Percentiles rank a stretch among this genome's conserved stretches.
Conservation (phyloP, 2,329 filamentous ascomycete species). For the Talaromyces sp. region DNA sequence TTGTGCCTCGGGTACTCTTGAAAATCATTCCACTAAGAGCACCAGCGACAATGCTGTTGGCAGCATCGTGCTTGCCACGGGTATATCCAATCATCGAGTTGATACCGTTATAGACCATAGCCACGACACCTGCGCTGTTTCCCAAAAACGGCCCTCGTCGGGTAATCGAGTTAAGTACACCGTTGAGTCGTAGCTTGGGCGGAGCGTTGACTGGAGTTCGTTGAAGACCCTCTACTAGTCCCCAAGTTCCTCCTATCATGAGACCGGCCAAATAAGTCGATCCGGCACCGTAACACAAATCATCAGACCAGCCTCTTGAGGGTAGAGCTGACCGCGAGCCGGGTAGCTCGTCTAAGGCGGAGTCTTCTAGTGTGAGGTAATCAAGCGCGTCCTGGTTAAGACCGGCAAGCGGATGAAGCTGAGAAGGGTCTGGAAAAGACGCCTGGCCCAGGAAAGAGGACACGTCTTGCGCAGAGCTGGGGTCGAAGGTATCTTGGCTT, state of each 20-base stretch:
- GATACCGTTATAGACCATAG: slow-evolving; percentile 91
- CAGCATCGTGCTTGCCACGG: slow-evolving; percentile 80
- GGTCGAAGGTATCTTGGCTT: slow-evolving; percentile 60
- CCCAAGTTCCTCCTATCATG: slow-evolving; percentile 83
- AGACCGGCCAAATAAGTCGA: slow-evolving; percentile 89
- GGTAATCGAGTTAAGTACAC: slow-evolving; percentile 89
- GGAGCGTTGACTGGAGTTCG: slow-evolving; percentile 65
- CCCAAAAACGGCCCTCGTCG: slow-evolving; percentile 89
- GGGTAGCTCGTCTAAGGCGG: slow-evolving; percentile 76
- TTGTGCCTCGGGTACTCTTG: slow-evolving; percentile 85
- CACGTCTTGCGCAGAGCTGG: slow-evolving; percentile 70
- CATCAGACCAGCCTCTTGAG: slow-evolving; percentile 94
- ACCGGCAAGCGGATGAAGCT: slow-evolving; percentile 88
- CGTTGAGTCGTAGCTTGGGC: slow-evolving; percentile 89
- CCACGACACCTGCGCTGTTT: slow-evolving; percentile 92
- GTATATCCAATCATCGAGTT: slow-evolving; percentile 77
- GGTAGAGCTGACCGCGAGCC: slow-evolving; percentile 83
- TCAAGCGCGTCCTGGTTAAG: slow-evolving; percentile 90
- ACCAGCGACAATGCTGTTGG: slow-evolving; percentile 82
- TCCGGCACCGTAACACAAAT: slow-evolving; percentile 95
- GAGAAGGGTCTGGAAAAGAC: slow-evolving; percentile 75
- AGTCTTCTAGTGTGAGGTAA: slow-evolving; percentile 91
- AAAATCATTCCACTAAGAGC: slow-evolving; percentile 88
- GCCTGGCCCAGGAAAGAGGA: slow-evolving; percentile 77
- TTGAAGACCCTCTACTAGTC: slow-evolving; percentile 80